Evolutionary conservation across 495 filamentous ascomycete genomes (phyloP).

Genomic region (Pyronema domesticum): DNA sequence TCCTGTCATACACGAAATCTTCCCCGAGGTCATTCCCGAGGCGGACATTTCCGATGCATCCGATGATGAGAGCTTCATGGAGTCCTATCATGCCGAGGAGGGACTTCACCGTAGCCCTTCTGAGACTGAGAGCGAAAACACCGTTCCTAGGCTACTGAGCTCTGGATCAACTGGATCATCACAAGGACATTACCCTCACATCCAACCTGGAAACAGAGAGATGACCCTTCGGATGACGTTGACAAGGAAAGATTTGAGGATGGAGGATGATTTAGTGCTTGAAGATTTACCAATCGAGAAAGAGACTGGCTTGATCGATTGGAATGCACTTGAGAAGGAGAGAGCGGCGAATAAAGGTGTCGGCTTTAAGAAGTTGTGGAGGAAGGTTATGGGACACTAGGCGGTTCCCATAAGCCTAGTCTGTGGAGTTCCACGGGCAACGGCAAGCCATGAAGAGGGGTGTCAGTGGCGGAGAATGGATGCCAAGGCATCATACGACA

Average conservation of each 20-base stretch:
- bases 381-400: constrained; percentile 15
- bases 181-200: constrained; percentile 32
- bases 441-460: no score
- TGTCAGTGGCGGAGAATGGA: no score
- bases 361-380: constrained; percentile 18
- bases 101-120: not conserved
- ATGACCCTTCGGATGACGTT: constrained; percentile 94
- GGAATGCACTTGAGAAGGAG: constrained; percentile 12
- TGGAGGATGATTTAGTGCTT: constrained; percentile 41
- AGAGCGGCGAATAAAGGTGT: constrained; percentile 3
- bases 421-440: no score
- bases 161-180: not conserved
- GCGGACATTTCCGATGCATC: constrained; percentile 1
- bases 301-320: constrained; percentile 26
- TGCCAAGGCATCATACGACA: no score
- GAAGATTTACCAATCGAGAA: constrained; percentile 34
- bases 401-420: no score
- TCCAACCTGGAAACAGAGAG: constrained; percentile 47
- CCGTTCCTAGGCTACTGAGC: not conserved
- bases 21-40: constrained; percentile 12
- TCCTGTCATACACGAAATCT: constrained; percentile 8
- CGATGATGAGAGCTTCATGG: not conserved
- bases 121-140: not conserved
- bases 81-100: no score
- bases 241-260: constrained; percentile 69